Evolutionary conservation across 139 green algal genomes (phyloP).

Genomic region (Tetraselmis striata): DNA sequence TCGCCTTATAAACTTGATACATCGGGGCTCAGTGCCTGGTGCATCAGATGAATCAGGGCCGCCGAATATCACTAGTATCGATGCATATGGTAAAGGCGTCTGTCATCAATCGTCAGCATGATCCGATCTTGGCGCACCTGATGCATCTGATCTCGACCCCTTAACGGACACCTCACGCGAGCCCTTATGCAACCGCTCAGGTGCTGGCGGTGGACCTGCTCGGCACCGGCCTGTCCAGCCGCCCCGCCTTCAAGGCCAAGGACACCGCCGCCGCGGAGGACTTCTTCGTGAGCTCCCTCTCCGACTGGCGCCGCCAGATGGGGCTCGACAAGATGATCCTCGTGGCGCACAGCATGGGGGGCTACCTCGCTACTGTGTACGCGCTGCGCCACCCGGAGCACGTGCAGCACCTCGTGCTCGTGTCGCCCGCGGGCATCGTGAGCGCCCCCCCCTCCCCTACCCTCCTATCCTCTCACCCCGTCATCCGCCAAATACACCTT

Average conservation of each 20-base stretch:
- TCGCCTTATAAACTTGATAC: no score
- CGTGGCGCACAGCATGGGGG: conserved; percentile 71
- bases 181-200: no score
- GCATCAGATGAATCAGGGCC: no score
- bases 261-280: conserved; percentile 54
- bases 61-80: background rate
- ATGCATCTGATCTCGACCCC: conserved; percentile 49
- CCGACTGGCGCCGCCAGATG: conserved; percentile 50
- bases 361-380: conserved; percentile 76
- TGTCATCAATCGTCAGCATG: no score
- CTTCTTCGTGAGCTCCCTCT: conserved; percentile 73
- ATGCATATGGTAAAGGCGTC: background rate
- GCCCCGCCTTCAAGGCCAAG: conserved; percentile 56
- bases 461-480: no score
- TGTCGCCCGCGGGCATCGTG: conserved; percentile 77
- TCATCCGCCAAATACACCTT: no score
- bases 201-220: conserved; percentile 72
- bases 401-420: conserved; percentile 79
- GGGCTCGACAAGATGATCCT: conserved; percentile 62
- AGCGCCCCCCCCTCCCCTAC: background rate
- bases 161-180: conserved; percentile 41
- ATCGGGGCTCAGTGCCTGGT: no score
- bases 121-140: background rate
- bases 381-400: conserved; percentile 71
- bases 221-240: conserved; percentile 71